Evolutionary conservation across 202 grass and related monocot species (phyloP), one percentile per base, ranked within the genome.

Genomic region (Panicum hallii): DNA sequence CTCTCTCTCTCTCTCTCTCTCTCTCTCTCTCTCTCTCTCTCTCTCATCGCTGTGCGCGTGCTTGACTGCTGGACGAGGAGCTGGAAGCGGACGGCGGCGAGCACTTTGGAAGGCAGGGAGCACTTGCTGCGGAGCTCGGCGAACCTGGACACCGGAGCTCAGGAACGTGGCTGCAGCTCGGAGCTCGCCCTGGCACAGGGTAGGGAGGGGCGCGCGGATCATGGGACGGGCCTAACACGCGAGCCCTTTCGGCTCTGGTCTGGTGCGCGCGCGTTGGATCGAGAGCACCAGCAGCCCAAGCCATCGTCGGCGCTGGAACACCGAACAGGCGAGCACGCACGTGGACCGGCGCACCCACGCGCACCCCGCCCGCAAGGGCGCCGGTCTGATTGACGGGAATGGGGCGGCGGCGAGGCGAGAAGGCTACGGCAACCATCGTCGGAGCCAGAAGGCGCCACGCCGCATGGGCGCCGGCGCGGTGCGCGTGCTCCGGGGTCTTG

Each of bases 211-310:
- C 1, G 0, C 9, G 22, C 63, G 45, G 15, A 76, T 80, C 84
- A 11, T 86, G 84, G 6, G 10, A 9, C 69, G 38, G 17, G 77
- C 84, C 84, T 67, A 86, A 86, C 84, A 34, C 57, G 38, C 34
- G 10, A 19, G 41, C 28, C 53, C 54, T 71, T 79, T 72, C 42
- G 44, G 62, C 9, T 32, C 13, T 9, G 6, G 34, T 3, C 15
- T 17, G 40, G 42, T 60, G 62, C 45, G 76, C 53, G 56, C 34
- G 44, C 23, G 70, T 53, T 41, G 15, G 17, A 42, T 83, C 71
- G 54, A 64, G 44, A 47, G 80, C 26, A 45, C 66, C 45, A 23
- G 2, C 44, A 12, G 10, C 8, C 28, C 20, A 19, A 41, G 50
- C 9, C 22, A 30, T 47, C 36, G 66, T 16, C 53, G 67, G 68